Conservation (phyloP, 495 filamentous ascomycete genomes). For the Daldinia caldariorum region DNA sequence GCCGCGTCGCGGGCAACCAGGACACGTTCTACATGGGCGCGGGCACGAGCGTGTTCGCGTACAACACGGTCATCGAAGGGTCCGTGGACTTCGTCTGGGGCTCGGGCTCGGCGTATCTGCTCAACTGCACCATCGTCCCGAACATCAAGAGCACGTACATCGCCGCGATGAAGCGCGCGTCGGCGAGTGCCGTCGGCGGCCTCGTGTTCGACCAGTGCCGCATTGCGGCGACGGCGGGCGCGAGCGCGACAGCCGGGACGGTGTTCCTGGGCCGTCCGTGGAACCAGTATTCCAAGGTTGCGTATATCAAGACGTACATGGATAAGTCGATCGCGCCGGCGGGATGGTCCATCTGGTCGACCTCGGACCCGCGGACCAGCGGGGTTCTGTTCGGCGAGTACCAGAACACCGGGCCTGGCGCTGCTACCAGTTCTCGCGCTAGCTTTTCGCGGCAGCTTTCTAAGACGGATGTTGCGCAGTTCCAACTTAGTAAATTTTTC, state of each 20-base stretch:
- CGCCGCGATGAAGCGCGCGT: slow-evolving; percentile 46
- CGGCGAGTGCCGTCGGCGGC: slow-evolving; percentile 40
- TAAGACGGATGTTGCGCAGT: slow-evolving; percentile 25
- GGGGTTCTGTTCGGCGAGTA: slow-evolving; percentile 43
- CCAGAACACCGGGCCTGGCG: slow-evolving; percentile 38
- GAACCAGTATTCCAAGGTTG: slow-evolving; percentile 39
- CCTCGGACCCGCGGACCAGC: slow-evolving; percentile 26
- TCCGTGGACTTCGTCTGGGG: slow-evolving; percentile 49
- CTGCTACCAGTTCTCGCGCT: slow-evolving; percentile 22
- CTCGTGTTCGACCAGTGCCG: slow-evolving; percentile 48
- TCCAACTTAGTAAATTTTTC: slow-evolving; percentile 33
- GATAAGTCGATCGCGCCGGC: slow-evolving; percentile 33
- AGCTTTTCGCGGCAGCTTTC: slow-evolving; percentile 37
- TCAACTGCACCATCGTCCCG: slow-evolving; percentile 45
- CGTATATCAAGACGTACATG: slow-evolving; percentile 41
- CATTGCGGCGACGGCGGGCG: not conserved
- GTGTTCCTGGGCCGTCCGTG: slow-evolving; percentile 44
- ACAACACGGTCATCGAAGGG: slow-evolving; percentile 38
- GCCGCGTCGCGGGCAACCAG: slow-evolving; percentile 40
- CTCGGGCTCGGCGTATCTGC: slow-evolving; percentile 44
- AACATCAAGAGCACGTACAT: slow-evolving; percentile 44
- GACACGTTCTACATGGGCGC: slow-evolving; percentile 37
- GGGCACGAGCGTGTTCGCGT: slow-evolving; percentile 37
- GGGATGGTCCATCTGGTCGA: slow-evolving; percentile 44
- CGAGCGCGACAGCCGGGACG: slow-evolving; percentile 5